phyloP scores from a whole-genome alignment of 441 rosid species.

The Erodium texanum region DNA sequence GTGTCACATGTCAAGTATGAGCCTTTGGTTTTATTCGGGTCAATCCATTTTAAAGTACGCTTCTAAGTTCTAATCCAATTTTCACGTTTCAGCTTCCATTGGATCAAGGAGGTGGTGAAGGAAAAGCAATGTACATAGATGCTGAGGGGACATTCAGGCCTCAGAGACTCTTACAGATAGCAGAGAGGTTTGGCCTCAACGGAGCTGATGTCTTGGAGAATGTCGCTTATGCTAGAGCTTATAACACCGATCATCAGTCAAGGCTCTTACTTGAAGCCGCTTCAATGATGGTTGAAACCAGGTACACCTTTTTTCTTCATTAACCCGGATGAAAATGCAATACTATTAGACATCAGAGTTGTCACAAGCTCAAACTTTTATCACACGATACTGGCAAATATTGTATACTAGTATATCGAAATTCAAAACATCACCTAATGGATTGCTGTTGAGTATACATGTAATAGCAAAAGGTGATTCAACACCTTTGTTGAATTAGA shows the following conservation, averaged over 20 bases:
- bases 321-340: no score
- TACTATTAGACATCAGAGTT: background rate
- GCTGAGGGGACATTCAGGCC: constrained; percentile 97
- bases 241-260: constrained; percentile 92
- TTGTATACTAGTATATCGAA: background rate
- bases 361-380: background rate
- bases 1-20: constrained; percentile 91
- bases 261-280: constrained; percentile 98
- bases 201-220: constrained; percentile 93
- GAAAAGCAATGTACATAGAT: constrained; percentile 95
- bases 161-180: constrained; percentile 84
- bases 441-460: background rate
- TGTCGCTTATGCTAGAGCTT: constrained; percentile 93
- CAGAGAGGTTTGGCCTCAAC: constrained; percentile 84
- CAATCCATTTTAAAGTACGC: background rate
- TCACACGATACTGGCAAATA: background rate
- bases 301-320: constrained; percentile 30
- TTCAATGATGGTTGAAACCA: constrained; percentile 97
- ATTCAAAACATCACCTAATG: background rate
- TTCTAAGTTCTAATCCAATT: constrained; percentile 14
- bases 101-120: constrained; percentile 98
- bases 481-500: background rate
- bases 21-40: constrained; percentile 15
- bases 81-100: constrained; percentile 64
- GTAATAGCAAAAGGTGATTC: background rate